phyloP scores from a whole-genome alignment of 495 filamentous ascomycete genomes.

The Rostrohypoxylon terebratum region DNA sequence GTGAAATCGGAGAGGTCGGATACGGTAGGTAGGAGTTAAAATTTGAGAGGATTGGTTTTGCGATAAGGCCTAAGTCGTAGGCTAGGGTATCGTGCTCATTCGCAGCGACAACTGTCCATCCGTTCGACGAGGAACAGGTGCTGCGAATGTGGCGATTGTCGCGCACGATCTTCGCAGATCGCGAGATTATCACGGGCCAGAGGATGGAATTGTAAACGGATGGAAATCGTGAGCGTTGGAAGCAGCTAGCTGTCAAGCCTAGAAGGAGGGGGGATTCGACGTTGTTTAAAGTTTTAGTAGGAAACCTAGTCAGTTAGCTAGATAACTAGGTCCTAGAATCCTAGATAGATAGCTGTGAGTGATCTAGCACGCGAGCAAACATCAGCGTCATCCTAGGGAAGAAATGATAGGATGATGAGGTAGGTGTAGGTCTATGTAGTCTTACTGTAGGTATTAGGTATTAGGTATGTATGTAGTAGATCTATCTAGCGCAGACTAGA shows the following conservation, averaged over 20 bases:
- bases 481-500: conserved; percentile 25
- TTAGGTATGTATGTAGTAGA: conserved; percentile 15
- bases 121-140: conserved; percentile 12
- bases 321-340: too few species aligned
- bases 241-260: background rate
- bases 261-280: background rate
- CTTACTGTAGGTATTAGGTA: too few species aligned
- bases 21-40: background rate
- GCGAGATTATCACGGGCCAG: conserved; percentile 21
- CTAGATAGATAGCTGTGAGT: conserved; percentile 18
- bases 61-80: conserved; percentile 28
- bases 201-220: conserved; percentile 30
- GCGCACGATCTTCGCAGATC: conserved; percentile 10
- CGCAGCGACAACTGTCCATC: background rate
- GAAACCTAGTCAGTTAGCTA: conserved; percentile 1
- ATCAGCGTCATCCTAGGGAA: conserved; percentile 35
- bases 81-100: background rate
- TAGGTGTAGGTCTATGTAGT: conserved; percentile 8
- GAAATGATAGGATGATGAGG: conserved; percentile 37
- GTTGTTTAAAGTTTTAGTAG: background rate
- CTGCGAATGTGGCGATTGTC: conserved; percentile 19
- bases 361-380: conserved; percentile 19
- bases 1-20: conserved; percentile 6
- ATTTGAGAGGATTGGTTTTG: conserved; percentile 1
- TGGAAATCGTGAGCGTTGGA: conserved; percentile 10